Evolutionary conservation across 2,329 filamentous ascomycete genomes (phyloP).

Genomic region (Pezicula carpinea): DNA sequence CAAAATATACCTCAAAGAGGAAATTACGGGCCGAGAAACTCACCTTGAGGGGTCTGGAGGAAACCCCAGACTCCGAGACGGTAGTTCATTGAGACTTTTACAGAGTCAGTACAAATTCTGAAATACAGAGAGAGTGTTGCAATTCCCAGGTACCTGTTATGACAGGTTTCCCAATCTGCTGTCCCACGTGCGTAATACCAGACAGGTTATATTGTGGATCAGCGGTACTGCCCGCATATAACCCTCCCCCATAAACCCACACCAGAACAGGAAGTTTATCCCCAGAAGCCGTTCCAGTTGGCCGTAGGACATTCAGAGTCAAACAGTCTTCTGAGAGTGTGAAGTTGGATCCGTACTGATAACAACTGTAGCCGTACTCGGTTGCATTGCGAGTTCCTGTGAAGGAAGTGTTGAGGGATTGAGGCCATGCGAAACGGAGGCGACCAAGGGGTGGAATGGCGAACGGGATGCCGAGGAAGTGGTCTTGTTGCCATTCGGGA

Average conservation of each 20-base stretch:
- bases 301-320: constrained; percentile 39
- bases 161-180: constrained; percentile 46
- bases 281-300: constrained; percentile 27
- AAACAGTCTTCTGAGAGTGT: constrained; percentile 45
- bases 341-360: constrained; percentile 37
- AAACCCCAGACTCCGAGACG: constrained; percentile 64
- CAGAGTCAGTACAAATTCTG: constrained; percentile 2
- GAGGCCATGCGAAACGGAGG: constrained; percentile 33
- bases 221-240: constrained; percentile 43
- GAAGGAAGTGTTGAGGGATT: constrained; percentile 35
- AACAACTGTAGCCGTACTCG: constrained; percentile 40
- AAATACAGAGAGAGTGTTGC: not conserved
- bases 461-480: constrained; percentile 10
- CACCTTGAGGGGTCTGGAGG: constrained; percentile 48
- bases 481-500: constrained; percentile 20
- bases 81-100: constrained; percentile 49
- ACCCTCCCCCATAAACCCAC: constrained; percentile 58
- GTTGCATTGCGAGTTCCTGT: constrained; percentile 35
- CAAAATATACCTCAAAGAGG: too few species aligned
- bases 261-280: constrained; percentile 36
- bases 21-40: too few species aligned
- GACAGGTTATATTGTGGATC: constrained; percentile 61
- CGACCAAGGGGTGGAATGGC: constrained; percentile 8
- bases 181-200: constrained; percentile 51
- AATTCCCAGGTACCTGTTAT: constrained; percentile 33